Evolutionary conservation across 139 green algal genomes (phyloP), one percentile per base, ranked within the genome.

Genomic region (Picochlorum sp.): DNA sequence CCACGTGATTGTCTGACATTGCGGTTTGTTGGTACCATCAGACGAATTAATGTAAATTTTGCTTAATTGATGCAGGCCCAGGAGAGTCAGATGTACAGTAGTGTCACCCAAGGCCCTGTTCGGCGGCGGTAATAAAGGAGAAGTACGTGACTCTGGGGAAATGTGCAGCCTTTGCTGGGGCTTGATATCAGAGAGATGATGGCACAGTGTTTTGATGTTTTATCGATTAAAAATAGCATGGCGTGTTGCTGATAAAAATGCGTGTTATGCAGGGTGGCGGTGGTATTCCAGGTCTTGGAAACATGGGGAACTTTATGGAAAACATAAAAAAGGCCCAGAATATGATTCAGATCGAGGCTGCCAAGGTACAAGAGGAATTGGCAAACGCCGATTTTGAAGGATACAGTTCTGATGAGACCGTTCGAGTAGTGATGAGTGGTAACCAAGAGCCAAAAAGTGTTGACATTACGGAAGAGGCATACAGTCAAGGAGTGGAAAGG

Each of bases 271-370:
- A n/a, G 39, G 22, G 61, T 18, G 75, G 75, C 45, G 76, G 76
- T 32, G 78, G 80, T 63, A 83, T 83, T 64, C 79, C 77, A 5
- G 52, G 52, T 36, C 82, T 90, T 44, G 81, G 45, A 53, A 72
- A 88, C 64, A 91, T 94, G 81, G 82, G 74, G 52, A 86, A 87
- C 47, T 57, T 94, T 22, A 93, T 94, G 85, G 84, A 90, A 60
- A 85, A 86, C 56, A 82, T 96, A 30, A 89, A 90, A 74, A 94
- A 96, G 67, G 89, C 89, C 9, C 89, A 96, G 73, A 56, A 78
- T 56, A 61, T 96, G 47, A 87, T 96, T 63, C 87, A 96, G 74
- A 77, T 85, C 33, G 89, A 96, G 72, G 89, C 89, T 13, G 75
- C 83, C 20, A 81, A 85, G 41, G 79, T 95, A 33, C 89, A 96